These are phyloP conservation scores for Vanderwaltozyma tropicalis DNA, from an alignment of 805 yeast genomes.

Conservation along the genomic window DNA sequence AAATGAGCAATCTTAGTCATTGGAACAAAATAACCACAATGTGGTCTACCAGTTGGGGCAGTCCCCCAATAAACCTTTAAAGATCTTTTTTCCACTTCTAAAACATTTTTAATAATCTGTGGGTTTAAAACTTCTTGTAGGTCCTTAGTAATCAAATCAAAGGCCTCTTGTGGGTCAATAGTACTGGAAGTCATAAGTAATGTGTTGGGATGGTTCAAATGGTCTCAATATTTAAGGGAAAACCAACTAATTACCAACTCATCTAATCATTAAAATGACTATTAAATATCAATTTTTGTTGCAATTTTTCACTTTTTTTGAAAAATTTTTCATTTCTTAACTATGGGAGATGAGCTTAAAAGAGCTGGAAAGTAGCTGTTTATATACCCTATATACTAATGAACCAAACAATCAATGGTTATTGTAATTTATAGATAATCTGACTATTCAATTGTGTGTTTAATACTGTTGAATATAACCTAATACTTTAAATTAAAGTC, in stretches of 20 bases:
- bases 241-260: not conserved
- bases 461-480: no score
- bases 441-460: no score
- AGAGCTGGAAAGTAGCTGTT: no score
- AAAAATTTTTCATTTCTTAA: no score
- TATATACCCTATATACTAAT: no score
- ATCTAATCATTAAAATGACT: no score
- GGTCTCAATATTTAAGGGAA: not conserved
- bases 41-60: constrained; percentile 98
- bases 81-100: constrained; percentile 74
- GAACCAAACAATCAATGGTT: no score
- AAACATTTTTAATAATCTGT: constrained; percentile 73
- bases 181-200: constrained; percentile 6
- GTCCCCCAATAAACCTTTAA: constrained; percentile 96
- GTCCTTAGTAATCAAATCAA: constrained; percentile 66
- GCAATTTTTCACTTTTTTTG: no score
- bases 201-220: not conserved
- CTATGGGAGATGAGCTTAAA: no score
- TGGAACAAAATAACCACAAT: constrained; percentile 96
- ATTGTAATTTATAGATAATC: no score
- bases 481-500: no score
- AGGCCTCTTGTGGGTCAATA: constrained; percentile 50
- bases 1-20: constrained; percentile 95
- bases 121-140: constrained; percentile 87
- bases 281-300: no score